Conservation (phyloP, 164 flowering plant species). For the Akebia trifoliata region DNA sequence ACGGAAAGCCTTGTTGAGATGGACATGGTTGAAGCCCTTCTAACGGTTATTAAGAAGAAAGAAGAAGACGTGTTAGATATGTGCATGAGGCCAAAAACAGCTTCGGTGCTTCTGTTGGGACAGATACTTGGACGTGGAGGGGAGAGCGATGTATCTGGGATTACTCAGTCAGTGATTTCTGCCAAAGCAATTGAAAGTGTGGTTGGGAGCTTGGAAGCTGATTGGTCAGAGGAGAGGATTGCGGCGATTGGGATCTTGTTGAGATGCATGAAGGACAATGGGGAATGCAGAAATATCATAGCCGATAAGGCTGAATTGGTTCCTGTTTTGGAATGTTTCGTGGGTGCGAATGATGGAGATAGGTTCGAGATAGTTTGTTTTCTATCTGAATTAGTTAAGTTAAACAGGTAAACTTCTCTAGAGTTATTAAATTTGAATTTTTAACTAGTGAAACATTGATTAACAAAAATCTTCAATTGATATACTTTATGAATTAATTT, state of each 20-base stretch:
- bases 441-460: neutral
- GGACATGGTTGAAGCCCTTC: slow-evolving; percentile 55
- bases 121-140: slow-evolving; percentile 38
- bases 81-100: slow-evolving; percentile 57
- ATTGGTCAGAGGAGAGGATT: slow-evolving; percentile 47
- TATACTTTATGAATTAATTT: neutral
- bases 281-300: slow-evolving; percentile 52
- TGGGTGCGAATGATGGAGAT: slow-evolving; percentile 43
- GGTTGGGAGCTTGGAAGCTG: slow-evolving; percentile 45
- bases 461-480: neutral
- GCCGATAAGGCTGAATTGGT: slow-evolving; percentile 63
- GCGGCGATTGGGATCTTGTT: slow-evolving; percentile 59
- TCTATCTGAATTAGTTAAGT: slow-evolving; percentile 55
- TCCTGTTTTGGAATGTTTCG: slow-evolving; percentile 55
- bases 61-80: slow-evolving; percentile 34
- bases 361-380: slow-evolving; percentile 53
- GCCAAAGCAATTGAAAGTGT: slow-evolving; percentile 37
- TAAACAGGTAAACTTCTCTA: slow-evolving; percentile 41
- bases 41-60: slow-evolving; percentile 35
- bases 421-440: neutral
- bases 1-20: slow-evolving; percentile 35
- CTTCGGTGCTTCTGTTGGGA: slow-evolving; percentile 47
- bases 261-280: slow-evolving; percentile 62
- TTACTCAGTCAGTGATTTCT: slow-evolving; percentile 32
- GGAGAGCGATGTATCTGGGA: slow-evolving; percentile 22